Evolutionary conservation across 1,284 basidiomycete genomes (phyloP), one percentile per base, ranked within the genome.

Genomic region (Megacollybia platyphylla): DNA sequence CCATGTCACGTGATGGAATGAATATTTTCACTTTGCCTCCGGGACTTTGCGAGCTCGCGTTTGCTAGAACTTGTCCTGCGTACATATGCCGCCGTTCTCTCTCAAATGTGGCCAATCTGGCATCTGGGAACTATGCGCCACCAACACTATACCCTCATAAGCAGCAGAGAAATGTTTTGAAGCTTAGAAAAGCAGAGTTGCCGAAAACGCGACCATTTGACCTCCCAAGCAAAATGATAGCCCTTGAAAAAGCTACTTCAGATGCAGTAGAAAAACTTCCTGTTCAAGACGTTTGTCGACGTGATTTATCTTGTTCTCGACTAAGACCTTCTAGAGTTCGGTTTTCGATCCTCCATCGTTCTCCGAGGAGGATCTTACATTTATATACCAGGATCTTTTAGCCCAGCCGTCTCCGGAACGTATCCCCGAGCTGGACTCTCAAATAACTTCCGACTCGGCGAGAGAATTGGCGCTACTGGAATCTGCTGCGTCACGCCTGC

Each of bases 341-440:
- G 10, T 4, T 11, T 28, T 18, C 39, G 7, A n/a, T 40, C 11
- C 7, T n/a, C 27, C 9, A 11, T 9, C 17, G 6, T 29, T 40
- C 11, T 28, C 39, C 2, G 39, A 40, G 26, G 39, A 40, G 11
- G 39, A 40, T 29, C 39, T 40, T 13, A 4, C 29, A 26, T 40
- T 27, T 26, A 40, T 40, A n/a, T 40, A 40, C n/a, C 24, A 28
- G 27, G 39, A 40, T 26, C 27, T 40, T 26, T 18, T 40, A 11
- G 39, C 10, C 39, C n/a, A n/a, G 26, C 15, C 39, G 5, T 11
- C 17, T n/a, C 24, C 39, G 7, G 11, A 11, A 27, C 11, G 3
- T 27, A 4, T 3, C 4, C 3, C 2, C 27, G 26, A 40, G 5
- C 7, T 29, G 8, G 18, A n/a, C 3, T 18, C 27, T 20, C 11